Evolutionary conservation across 2,329 filamentous ascomycete species (phyloP), one percentile per base, ranked within the genome.

Genomic region (Sporothrix globosa): DNA sequence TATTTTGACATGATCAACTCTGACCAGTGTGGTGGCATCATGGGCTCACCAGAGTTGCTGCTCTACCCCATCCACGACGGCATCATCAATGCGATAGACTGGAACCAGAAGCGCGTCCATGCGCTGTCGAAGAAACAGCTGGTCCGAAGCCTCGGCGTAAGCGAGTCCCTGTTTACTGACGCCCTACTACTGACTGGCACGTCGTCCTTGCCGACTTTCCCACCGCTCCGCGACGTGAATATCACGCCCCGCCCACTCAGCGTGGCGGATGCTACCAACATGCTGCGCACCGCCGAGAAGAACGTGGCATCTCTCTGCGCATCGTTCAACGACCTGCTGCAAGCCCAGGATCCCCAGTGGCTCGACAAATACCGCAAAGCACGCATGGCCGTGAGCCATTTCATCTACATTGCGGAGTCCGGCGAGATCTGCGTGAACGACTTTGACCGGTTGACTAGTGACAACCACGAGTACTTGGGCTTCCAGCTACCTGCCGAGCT

Each of bases 401-500:
- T 95, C 79, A 90, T 96, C 53, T 89, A 94, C 76, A 89, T 97
- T 74, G 88, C 90, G 46, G 85, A 88, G 69, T 88, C 87, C n/a
- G 96, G 96, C 53, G 89, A 91, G 76, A 86, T 97, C 66, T 87
- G 88, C 72, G 91, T 93, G 19, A 85, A 92, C 75, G 90, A 94
- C 75, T 86, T 85, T 69, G 90, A 92, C 9, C 85, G 88, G 69
- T 87, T 93, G 24, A 94, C 96, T 2, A 87, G 86, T 60, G 94
- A 98, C 77, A 90, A 96, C 74, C 92, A 96, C 77, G 90, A 95
- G 76, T 94, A 97, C 77, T 88, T 97, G 73, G 93, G 93, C n/a
- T 88, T 96, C 71, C 91, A 94, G 72, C 84, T 99, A 5, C 93
- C 96, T 0, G 89, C 93, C 53, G 96, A 99, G 80, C 84, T 98